Percentiles rank a stretch among this genome's conserved stretches.
Evolutionary conservation across 2,329 filamentous ascomycete genomes (phyloP).

Genomic region (Tolypocladium guangdongense): DNA sequence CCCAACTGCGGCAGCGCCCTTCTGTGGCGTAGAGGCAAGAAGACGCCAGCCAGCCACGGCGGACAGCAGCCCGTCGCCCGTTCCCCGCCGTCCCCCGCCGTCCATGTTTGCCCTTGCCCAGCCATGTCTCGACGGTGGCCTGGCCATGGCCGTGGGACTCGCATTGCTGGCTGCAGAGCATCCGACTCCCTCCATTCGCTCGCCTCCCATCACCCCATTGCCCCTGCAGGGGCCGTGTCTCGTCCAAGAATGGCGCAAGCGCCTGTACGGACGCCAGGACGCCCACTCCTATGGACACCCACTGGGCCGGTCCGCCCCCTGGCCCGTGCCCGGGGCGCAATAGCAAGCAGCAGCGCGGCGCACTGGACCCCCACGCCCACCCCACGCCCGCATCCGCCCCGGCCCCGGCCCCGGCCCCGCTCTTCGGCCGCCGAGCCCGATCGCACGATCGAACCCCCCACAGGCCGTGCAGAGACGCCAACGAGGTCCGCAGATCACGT

Average conservation of each 20-base stretch:
- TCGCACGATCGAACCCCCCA: background rate
- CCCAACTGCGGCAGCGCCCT: background rate
- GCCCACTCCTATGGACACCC: background rate
- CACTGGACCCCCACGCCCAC: too few species aligned
- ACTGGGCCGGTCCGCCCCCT: background rate
- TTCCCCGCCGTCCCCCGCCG: background rate
- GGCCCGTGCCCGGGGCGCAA: background rate
- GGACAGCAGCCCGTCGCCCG: background rate
- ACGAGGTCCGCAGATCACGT: too few species aligned
- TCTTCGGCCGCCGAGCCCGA: background rate
- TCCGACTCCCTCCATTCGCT: background rate
- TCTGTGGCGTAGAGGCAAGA: background rate
- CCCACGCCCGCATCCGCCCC: background rate
- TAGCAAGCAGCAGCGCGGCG: background rate
- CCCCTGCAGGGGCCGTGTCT: background rate
- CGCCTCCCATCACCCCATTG: background rate
- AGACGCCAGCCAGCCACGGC: background rate
- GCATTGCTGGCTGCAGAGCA: background rate
- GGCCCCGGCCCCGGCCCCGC: background rate
- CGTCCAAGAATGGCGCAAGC: background rate
- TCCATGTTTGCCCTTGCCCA: background rate
- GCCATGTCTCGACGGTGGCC: background rate
- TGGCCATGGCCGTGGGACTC: background rate
- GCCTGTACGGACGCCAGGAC: too few species aligned
- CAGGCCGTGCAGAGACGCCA: too few species aligned